A percentile compares a stretch with the other conserved stretches of the same genome.
Conservation (phyloP, 148 eudicot genomes). For the Cornus controversa region DNA sequence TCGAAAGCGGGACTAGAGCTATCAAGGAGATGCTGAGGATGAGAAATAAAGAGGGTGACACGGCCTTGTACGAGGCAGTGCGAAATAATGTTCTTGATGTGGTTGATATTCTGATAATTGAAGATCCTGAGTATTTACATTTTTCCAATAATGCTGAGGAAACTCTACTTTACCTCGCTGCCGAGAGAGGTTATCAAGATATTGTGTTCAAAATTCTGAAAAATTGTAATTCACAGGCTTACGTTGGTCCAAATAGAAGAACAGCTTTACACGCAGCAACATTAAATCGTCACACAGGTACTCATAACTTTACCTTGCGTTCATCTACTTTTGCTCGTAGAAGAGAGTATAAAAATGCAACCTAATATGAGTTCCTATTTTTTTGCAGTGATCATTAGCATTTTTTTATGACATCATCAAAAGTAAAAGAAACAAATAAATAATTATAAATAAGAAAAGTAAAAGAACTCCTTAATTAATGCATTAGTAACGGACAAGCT, state of each 20-base stretch:
- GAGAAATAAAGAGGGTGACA: background rate
- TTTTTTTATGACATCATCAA: too few relatives aligned
- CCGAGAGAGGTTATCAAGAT: background rate
- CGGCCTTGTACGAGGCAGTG: constrained; percentile 1
- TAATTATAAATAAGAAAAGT: too few relatives aligned
- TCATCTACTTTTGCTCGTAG: too few relatives aligned
- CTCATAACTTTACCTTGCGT: too few relatives aligned
- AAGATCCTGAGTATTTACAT: background rate
- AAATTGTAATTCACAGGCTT: background rate
- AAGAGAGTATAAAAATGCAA: too few relatives aligned
- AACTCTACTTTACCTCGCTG: background rate
- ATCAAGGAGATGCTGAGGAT: background rate
- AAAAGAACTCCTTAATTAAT: too few relatives aligned
- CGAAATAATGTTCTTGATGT: background rate
- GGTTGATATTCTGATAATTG: background rate
- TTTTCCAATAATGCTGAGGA: background rate
- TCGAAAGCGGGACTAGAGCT: background rate
- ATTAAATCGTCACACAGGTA: background rate
- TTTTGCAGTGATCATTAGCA: too few relatives aligned
- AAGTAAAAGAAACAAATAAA: too few relatives aligned
- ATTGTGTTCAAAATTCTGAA: background rate
- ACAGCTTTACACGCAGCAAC: background rate
- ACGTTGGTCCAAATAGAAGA: background rate
- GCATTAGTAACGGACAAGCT: too few relatives aligned
- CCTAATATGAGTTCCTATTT: too few relatives aligned